Evolutionary conservation across 176 grass and related monocot species (phyloP), one percentile per base, ranked within the genome.

Genomic region (Avena insularis): DNA sequence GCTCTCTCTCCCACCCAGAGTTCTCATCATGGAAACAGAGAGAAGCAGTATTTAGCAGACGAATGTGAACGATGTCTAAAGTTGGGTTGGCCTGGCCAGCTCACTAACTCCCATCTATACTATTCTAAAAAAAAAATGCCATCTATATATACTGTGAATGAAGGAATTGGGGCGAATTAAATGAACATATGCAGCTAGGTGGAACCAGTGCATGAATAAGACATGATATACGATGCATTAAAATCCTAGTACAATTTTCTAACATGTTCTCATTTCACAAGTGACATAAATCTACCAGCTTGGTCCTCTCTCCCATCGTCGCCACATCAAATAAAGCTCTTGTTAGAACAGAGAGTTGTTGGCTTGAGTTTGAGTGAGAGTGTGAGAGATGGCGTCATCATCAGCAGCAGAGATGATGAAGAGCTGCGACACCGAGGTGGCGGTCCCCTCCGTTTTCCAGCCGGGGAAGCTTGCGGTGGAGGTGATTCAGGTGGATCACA

Each of bases 381-480:
- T 46, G 43, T 9, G 33, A 82, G 31, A 50, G 14, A 88, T 88
- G 86, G 86, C 86, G 48, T 11, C 79, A 35, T 1, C 71, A 35
- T 1, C 71, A 8, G 79, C 43, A 5, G 79, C 43, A 56, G 71
- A 82, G 58, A 55, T 14, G 9, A 81, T 66, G 63, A 66, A 66
- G 21, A 38, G 33, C 6, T 3, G 27, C 31, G 15, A 36, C 35
- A 36, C 13, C 65, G 71, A 83, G 71, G 63, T 60, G 29, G 63
- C 71, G 16, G 33, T 6, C n/a, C 82, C 71, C 21, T 35, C 66
- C 19, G 87, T 89, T 66, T 89, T 85, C 82, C 66, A 56, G 46
- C 45, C 75, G n/a, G 87, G 87, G 45, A 80, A 74, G 76, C 87
- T 85, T 47, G 35, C 33, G 0, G 31, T 85, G 15, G 87, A 89